phyloP scores from a whole-genome alignment of 768 basidiomycete genomes.

The Pleurotus pulmonarius region DNA sequence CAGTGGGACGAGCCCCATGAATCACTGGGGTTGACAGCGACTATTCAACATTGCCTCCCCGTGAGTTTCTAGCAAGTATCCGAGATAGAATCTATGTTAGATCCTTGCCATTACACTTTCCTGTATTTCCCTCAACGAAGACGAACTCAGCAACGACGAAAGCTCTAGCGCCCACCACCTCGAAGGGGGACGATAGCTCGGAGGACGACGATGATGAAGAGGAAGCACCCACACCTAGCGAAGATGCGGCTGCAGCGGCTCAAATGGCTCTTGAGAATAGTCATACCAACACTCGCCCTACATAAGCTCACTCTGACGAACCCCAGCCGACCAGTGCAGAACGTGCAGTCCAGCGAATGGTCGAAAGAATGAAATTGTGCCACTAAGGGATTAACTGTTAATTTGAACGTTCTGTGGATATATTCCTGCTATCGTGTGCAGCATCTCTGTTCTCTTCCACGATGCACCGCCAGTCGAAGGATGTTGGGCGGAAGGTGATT shows the following conservation, averaged over 20 bases:
- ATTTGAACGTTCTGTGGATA: too few relatives aligned
- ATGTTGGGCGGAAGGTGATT: too few relatives aligned
- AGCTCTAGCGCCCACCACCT: constrained; percentile 11
- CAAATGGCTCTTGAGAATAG: constrained; percentile 53
- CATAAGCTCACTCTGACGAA: neutral
- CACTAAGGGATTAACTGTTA: constrained; percentile 25
- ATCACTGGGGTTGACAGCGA: too few relatives aligned
- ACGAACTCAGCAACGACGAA: neutral
- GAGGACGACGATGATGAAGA: constrained; percentile 15
- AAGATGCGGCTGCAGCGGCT: constrained; percentile 17
- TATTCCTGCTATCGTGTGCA: too few relatives aligned
- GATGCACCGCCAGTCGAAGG: too few relatives aligned
- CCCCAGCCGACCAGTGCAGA: constrained; percentile 61
- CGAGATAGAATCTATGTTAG: too few relatives aligned
- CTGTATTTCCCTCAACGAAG: neutral
- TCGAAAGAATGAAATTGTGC: constrained; percentile 72
- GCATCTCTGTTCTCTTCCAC: too few relatives aligned
- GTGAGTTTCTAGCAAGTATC: too few relatives aligned
- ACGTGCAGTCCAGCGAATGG: constrained; percentile 53
- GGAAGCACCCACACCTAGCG: constrained; percentile 13
- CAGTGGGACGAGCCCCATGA: too few relatives aligned
- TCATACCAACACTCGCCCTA: constrained; percentile 17
- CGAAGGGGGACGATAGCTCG: constrained; percentile 11
- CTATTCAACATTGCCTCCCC: too few relatives aligned
- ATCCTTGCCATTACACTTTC: too few relatives aligned